These are phyloP conservation scores for Candida arabinofermentans DNA, from an alignment of 805 yeast species.

Conservation along the genomic window DNA sequence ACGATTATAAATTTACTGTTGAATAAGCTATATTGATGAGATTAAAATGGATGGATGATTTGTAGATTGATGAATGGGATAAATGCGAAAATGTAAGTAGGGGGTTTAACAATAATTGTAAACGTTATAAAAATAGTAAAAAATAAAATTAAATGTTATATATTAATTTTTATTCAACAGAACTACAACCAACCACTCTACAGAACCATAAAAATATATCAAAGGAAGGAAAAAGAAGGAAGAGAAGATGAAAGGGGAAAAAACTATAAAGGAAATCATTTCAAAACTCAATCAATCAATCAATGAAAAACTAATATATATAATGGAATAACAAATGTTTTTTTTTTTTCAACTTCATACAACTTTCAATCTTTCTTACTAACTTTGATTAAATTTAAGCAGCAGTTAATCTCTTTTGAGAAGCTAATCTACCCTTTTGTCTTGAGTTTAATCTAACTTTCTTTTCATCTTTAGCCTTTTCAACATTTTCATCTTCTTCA, in stretches of 20 bases:
- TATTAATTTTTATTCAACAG: constrained; percentile 1
- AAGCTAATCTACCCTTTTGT: constrained; percentile 88
- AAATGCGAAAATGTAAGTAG: too few relatives aligned
- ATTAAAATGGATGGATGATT: too few relatives aligned
- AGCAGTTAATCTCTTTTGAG: constrained; percentile 85
- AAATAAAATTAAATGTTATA: constrained; percentile 1
- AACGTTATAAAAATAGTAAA: not conserved
- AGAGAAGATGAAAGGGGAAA: not conserved
- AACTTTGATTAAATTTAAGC: constrained; percentile 23
- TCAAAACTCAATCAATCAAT: too few relatives aligned
- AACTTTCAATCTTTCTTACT: not conserved
- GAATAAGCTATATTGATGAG: too few relatives aligned
- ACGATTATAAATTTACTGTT: too few relatives aligned
- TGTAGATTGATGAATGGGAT: too few relatives aligned
- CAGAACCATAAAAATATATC: not conserved
- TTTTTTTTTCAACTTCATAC: not conserved
- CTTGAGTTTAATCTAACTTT: constrained; percentile 75
- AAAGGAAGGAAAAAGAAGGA: constrained; percentile 3
- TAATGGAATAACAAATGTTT: not conserved
- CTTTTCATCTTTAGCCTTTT: constrained; percentile 63
- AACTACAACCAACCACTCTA: constrained; percentile 2
- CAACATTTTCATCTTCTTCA: constrained; percentile 91
- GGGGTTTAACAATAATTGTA: not conserved
- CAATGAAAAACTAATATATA: too few relatives aligned
- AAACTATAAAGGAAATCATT: too few relatives aligned